These are phyloP conservation scores for Cercospora canescens DNA, from an alignment of 2,329 filamentous ascomycete genomes.

Conservation along the genomic window DNA sequence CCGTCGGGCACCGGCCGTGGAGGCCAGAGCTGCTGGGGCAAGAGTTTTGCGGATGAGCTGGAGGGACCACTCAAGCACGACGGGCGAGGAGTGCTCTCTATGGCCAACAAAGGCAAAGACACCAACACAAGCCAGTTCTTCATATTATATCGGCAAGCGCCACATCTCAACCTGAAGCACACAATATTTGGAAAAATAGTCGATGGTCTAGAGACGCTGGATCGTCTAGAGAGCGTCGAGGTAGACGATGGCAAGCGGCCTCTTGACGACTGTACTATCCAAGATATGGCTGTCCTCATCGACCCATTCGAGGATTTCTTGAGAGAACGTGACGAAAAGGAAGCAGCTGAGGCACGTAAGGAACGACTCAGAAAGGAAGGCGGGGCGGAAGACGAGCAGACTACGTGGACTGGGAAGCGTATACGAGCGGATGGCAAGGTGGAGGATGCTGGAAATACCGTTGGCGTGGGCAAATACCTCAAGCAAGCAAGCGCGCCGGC, in stretches of 20 bases:
- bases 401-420: constrained; percentile 95
- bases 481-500: constrained; percentile 52
- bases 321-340: constrained; percentile 57
- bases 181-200: constrained; percentile 93
- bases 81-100: constrained; percentile 75
- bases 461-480: constrained; percentile 79
- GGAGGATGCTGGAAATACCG: constrained; percentile 44
- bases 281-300: constrained; percentile 81
- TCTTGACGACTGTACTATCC: constrained; percentile 74
- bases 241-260: constrained; percentile 76
- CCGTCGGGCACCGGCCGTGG: constrained; percentile 89
- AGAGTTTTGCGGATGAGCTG: constrained; percentile 91
- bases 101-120: constrained; percentile 99
- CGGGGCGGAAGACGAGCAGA: constrained; percentile 81
- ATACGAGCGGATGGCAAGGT: constrained; percentile 68
- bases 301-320: constrained; percentile 96
- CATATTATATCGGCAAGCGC: constrained; percentile 80
- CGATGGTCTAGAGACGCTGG: constrained; percentile 67
- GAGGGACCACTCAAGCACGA: constrained; percentile 87
- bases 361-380: constrained; percentile 65
- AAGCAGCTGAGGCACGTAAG: constrained; percentile 63
- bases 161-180: constrained; percentile 91
- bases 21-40: constrained; percentile 89
- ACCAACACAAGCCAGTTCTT: constrained; percentile 97
- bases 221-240: constrained; percentile 73